phyloP scores from a whole-genome alignment of 169 alveolate genomes.

The Neospora caninum region DNA sequence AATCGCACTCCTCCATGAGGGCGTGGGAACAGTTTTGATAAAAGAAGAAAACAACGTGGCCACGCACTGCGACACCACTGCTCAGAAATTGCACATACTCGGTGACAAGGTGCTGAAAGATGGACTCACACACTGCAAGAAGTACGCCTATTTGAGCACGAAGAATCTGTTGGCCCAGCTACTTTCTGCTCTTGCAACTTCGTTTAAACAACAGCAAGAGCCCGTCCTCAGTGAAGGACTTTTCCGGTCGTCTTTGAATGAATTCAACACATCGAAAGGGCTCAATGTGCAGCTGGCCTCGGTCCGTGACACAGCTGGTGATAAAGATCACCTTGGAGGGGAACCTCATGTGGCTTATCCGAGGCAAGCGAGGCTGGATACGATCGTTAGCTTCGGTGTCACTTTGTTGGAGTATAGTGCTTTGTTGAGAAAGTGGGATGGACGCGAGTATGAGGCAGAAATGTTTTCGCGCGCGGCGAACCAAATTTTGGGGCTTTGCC shows the following conservation, averaged over 20 bases:
- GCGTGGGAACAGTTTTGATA: background rate
- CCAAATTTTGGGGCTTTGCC: background rate
- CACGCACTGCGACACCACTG: background rate
- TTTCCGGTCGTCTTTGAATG: background rate
- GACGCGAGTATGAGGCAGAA: constrained; percentile 3
- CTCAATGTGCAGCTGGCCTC: background rate
- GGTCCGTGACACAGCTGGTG: background rate
- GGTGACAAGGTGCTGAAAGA: background rate
- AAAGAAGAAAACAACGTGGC: background rate
- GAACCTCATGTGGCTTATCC: background rate
- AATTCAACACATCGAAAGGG: background rate
- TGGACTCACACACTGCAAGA: background rate
- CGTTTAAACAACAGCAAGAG: background rate
- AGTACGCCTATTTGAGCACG: background rate
- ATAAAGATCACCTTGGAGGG: background rate
- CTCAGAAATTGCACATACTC: background rate
- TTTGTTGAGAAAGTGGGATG: background rate
- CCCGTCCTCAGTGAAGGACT: constrained; percentile 15
- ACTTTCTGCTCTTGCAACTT: constrained; percentile 2
- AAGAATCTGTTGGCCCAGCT: background rate
- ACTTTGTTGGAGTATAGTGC: background rate
- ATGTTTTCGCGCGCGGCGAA: background rate
- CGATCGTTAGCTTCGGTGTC: background rate
- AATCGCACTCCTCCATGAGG: background rate
- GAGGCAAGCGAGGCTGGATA: background rate